These are phyloP conservation scores for Allium sativum DNA, from an alignment of 106 monocot species.

Conservation along the genomic window DNA sequence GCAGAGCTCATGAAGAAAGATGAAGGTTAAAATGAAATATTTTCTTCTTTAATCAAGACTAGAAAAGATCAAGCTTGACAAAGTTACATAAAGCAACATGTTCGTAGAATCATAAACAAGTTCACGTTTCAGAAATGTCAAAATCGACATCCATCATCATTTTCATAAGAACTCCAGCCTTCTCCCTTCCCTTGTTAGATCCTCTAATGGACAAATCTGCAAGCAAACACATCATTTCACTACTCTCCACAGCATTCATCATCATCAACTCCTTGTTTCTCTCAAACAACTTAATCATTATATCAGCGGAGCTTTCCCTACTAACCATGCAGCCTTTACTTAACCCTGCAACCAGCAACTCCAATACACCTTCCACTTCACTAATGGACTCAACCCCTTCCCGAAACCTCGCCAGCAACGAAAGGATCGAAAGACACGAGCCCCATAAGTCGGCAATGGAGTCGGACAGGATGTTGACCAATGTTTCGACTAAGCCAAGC, in stretches of 20 bases:
- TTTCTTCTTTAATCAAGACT: too few species aligned
- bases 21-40: too few species aligned
- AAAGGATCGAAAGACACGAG: constrained; percentile 5
- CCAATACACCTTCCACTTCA: constrained; percentile 8
- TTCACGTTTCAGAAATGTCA: background rate
- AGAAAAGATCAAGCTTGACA: too few species aligned
- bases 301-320: constrained; percentile 15
- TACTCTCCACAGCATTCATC: constrained; percentile 8
- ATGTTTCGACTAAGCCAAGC: constrained; percentile 6
- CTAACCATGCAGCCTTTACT: constrained; percentile 13
- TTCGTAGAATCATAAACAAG: too few species aligned
- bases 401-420: constrained; percentile 11
- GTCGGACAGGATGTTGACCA: constrained; percentile 5
- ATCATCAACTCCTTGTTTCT: constrained; percentile 9
- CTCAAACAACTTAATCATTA: constrained; percentile 18
- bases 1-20: too few species aligned
- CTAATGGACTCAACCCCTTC: constrained; percentile 8
- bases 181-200: constrained; percentile 13
- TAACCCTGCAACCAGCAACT: constrained; percentile 14
- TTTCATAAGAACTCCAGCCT: constrained; percentile 16
- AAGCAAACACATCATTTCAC: constrained; percentile 11
- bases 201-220: constrained; percentile 21
- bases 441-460: background rate
- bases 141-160: constrained; percentile 18
- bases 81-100: too few species aligned